phyloP scores from a whole-genome alignment of 2,329 filamentous ascomycete genomes.

The Penicillium corylophilum region DNA sequence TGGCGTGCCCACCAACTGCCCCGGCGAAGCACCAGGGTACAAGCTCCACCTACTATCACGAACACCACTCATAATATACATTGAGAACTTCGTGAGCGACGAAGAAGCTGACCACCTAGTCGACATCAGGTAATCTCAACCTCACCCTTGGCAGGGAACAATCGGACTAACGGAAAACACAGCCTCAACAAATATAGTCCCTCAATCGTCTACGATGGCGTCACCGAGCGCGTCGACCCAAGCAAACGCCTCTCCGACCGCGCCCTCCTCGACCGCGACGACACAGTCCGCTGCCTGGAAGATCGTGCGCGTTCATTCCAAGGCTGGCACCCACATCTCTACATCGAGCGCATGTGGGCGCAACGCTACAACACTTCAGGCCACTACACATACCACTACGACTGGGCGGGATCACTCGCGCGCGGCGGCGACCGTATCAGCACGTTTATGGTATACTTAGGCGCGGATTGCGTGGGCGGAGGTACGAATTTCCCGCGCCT shows the following conservation, averaged over 20 bases:
- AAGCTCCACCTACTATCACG: slow-evolving; percentile 52
- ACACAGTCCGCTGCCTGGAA: slow-evolving; percentile 58
- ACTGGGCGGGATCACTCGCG: slow-evolving; percentile 51
- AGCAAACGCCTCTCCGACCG: slow-evolving; percentile 54
- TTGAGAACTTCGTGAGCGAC: slow-evolving; percentile 54
- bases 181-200: slow-evolving; percentile 51
- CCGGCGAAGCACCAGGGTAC: slow-evolving; percentile 27
- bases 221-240: slow-evolving; percentile 48
- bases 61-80: slow-evolving; percentile 58
- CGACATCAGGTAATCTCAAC: slow-evolving; percentile 49
- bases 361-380: slow-evolving; percentile 59
- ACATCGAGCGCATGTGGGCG: slow-evolving; percentile 61
- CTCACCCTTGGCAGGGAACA: background rate
- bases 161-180: background rate
- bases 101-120: slow-evolving; percentile 54
- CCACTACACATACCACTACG: slow-evolving; percentile 61
- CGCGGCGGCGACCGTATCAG: slow-evolving; percentile 49
- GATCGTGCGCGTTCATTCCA: slow-evolving; percentile 58
- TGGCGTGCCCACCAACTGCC: slow-evolving; percentile 27
- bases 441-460: slow-evolving; percentile 63
- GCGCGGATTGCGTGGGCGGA: slow-evolving; percentile 54
- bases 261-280: slow-evolving; percentile 48
- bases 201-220: slow-evolving; percentile 55
- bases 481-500: slow-evolving; percentile 62
- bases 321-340: slow-evolving; percentile 58